Percentiles rank a stretch among this genome's conserved stretches.
Evolutionary conservation across 306 rosid species (phyloP).

Genomic region (Malus sylvestris): DNA sequence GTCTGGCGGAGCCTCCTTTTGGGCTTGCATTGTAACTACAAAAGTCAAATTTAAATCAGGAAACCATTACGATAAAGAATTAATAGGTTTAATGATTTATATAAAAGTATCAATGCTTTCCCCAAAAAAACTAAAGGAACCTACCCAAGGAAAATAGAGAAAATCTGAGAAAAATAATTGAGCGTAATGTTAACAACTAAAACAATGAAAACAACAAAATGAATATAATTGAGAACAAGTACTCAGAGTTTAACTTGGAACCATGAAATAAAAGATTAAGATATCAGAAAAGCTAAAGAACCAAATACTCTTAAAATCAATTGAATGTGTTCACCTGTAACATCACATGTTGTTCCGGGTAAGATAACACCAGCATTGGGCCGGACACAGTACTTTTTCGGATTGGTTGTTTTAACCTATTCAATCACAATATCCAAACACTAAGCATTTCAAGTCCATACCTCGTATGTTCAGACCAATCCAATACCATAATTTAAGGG

Average conservation of each 20-base stretch:
- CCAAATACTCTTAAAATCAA: neutral
- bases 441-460: neutral
- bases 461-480: neutral
- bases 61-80: neutral
- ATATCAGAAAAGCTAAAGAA: neutral
- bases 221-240: neutral
- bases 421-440: neutral
- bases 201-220: neutral
- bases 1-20: slow-evolving; percentile 30
- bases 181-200: neutral
- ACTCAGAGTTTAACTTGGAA: neutral
- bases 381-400: slow-evolving; percentile 41
- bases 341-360: slow-evolving; percentile 30
- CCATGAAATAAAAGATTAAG: too few relatives aligned
- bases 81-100: neutral
- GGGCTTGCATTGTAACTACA: slow-evolving; percentile 46
- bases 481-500: neutral
- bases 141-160: neutral
- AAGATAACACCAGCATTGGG: slow-evolving; percentile 41
- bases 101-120: neutral
- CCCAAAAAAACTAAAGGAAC: neutral
- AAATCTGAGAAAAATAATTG: neutral
- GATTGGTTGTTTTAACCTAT: slow-evolving; percentile 47
- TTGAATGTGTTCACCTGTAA: slow-evolving; percentile 28
- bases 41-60: slow-evolving; percentile 1